Evolutionary conservation across 176 grass and related monocot species (phyloP).

Genomic region (Triticum timopheevii): DNA sequence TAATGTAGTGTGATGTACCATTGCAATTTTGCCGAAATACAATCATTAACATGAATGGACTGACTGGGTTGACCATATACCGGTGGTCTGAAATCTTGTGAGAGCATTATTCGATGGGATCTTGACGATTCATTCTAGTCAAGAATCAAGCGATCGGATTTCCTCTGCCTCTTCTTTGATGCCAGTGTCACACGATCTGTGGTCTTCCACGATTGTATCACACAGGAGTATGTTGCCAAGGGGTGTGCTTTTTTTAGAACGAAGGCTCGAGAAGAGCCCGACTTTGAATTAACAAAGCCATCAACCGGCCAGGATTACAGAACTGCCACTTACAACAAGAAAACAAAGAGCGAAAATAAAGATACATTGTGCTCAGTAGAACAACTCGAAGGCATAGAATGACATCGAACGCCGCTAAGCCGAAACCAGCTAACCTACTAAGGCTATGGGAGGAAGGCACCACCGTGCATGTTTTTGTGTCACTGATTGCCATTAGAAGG

Average conservation of each 20-base stretch:
- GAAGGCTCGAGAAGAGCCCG: too few species aligned
- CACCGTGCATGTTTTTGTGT: too few species aligned
- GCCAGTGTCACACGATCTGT: not conserved
- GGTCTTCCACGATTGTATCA: not conserved
- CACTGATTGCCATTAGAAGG: too few species aligned
- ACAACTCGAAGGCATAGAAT: too few species aligned
- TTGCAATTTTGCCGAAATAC: slow-evolving; percentile 15
- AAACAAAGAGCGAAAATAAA: too few species aligned
- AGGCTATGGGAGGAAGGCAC: too few species aligned
- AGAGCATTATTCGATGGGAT: not conserved
- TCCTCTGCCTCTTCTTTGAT: not conserved
- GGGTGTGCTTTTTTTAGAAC: not conserved
- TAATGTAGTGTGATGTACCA: not conserved
- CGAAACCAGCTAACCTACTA: too few species aligned
- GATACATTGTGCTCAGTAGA: too few species aligned
- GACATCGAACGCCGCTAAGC: too few species aligned
- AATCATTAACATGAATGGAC: not conserved
- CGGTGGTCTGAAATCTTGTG: not conserved
- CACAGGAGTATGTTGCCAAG: not conserved
- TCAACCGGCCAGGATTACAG: too few species aligned
- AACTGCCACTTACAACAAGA: too few species aligned
- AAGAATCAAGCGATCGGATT: not conserved
- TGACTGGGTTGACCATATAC: not conserved
- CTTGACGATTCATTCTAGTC: not conserved
- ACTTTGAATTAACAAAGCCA: too few species aligned